Evolutionary conservation across 106 monocot genomes (phyloP), one percentile per base, ranked within the genome.

Genomic region (Triglochin maritima): DNA sequence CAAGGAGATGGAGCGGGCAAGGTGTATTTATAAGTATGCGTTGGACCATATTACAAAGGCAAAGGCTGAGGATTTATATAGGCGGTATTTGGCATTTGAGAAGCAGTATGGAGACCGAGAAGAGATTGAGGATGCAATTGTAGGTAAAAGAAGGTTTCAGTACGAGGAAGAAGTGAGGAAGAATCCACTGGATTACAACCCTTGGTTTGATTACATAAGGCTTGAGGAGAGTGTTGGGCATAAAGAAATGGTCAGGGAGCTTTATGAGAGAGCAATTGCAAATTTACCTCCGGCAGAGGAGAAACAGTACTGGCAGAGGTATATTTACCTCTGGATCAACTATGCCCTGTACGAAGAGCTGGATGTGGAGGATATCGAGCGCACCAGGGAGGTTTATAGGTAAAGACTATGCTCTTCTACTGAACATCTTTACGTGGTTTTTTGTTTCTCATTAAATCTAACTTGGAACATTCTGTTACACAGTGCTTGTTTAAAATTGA

Each of bases 241-340:
- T 4, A 85, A 72, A 72, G 74, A 85, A 16, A 85, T 81, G 82
- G 68, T 95, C 6, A 71, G 83, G 56, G 95, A 96, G 74, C 83
- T 96, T 1, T 96, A 90, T 68, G 95, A 96, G 74, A 81, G 87
- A 46, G 83, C 95, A 5, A 90, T 96, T 52, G 66, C 83, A 0
- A 83, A 90, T 78, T 74, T 96, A 60, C 95, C 95, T 2, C 95
- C 95, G 0, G 95, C 90, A 5, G 90, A 87, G 67, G 95, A 96
- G 85, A 96, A 96, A 69, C 71, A 87, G 42, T 96, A 96, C 57
- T 96, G 95, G 95, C 85, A 87, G 66, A 74, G 95, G 46, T 96
- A 96, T 47, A 96, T 96, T 17, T 96, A 96, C 56, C 72, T 96
- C 17, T 96, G 95, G 95, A 87, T 96, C 60, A 90, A 96, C 65